A percentile compares a stretch with the other conserved stretches of the same genome.
Conservation (phyloP, 345 rosid genomes). For the Schrenkiella parvula region DNA sequence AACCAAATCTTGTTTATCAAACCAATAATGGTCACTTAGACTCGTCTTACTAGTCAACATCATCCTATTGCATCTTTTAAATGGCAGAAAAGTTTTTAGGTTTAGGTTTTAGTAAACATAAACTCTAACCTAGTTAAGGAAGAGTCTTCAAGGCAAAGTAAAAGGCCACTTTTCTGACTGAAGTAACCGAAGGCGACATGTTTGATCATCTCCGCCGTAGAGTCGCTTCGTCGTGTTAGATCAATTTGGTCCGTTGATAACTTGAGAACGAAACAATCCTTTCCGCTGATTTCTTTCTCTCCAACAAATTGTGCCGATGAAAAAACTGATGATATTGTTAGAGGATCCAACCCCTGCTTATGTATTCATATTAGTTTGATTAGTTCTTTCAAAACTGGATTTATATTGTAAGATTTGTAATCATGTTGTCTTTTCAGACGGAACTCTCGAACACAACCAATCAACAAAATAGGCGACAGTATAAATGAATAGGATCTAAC, state of each 20-base stretch:
- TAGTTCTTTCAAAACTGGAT: not conserved
- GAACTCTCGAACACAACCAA: conserved; percentile 15
- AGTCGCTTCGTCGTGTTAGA: conserved; percentile 68
- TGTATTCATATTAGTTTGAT: conserved; percentile 11
- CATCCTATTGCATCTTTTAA: not conserved
- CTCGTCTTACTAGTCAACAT: not conserved
- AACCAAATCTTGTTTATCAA: not conserved
- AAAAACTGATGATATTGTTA: conserved; percentile 75
- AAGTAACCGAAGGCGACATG: conserved; percentile 83
- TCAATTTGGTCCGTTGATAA: conserved; percentile 73
- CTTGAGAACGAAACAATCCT: conserved; percentile 78
- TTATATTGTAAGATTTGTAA: not conserved
- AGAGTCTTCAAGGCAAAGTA: conserved; percentile 38
- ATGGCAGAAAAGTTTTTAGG: not conserved
- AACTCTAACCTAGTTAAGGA: conserved; percentile 23
- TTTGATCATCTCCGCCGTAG: conserved; percentile 90
- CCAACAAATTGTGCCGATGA: conserved; percentile 80
- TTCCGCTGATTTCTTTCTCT: conserved; percentile 60
- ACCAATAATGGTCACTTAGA: not conserved
- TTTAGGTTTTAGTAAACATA: not conserved
- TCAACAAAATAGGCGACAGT: not conserved
- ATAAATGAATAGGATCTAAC: conserved; percentile 18
- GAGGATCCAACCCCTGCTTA: conserved; percentile 83
- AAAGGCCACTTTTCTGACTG: conserved; percentile 86
- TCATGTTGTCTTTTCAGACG: conserved; percentile 6